Evolutionary conservation across 441 rosid species (phyloP), one percentile per base, ranked within the genome.

Genomic region (Croton setiger): DNA sequence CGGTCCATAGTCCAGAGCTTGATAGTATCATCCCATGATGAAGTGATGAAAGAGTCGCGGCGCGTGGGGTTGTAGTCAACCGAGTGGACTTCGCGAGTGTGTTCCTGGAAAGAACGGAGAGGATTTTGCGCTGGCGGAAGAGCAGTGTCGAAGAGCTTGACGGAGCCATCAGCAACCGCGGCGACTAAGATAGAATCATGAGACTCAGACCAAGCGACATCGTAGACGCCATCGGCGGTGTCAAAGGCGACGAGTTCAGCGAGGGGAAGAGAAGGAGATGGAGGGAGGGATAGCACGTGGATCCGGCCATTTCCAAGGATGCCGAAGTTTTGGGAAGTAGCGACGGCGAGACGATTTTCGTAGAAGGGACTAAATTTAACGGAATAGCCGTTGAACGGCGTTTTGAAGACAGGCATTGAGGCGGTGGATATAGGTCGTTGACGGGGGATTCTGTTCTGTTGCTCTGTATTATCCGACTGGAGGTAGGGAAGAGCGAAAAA

Each of bases 1-100:
- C 98, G 93, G 68, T 93, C 97, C 9, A 93, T 72, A 33, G 97
- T 87, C 98, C 97, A 93, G 37, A 91, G 92, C 86, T 93, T 93
- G 66, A 93, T 62, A 1, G 95, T 83, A 71, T 91, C 98, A 47
- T 93, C 98, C 98, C 97, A 91, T 5, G 98, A 78, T 44, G 89
- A 48, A 0, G 96, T 82, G 67, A 93, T 81, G 73, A 93, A 93
- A 0, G 98, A 91, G 63, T 93, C 98, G 5, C 97, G 91, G 63
- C 97, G 98, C 44, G 95, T 91, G 61, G 96, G 95, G 64, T 93
- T 91, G 81, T 88, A 89, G 49, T 91, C 96, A 0, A 83, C 81
- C 17, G 87, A 83, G 70, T 89, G 96, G 27, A 89, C 95, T 81
- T 93, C 97, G 68, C 97, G 98, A 21, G 84, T 88, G 86, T 91